A percentile compares a stretch with the other conserved stretches of the same genome.
Evolutionary conservation across 2,329 filamentous ascomycete species (phyloP).

Genomic region (Fusarium sterilihyphosum): DNA sequence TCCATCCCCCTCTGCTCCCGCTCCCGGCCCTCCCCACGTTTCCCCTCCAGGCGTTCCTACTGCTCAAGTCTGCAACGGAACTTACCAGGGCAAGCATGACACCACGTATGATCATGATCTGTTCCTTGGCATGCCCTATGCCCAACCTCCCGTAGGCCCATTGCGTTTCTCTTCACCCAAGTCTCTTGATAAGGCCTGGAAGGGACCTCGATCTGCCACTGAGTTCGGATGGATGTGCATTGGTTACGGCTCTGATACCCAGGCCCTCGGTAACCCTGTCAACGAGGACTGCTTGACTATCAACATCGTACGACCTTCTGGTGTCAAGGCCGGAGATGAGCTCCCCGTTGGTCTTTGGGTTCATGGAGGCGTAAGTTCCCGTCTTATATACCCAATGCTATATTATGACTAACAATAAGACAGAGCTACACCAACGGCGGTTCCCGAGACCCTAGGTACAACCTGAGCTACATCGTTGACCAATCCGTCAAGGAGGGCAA

Average conservation of each 20-base stretch:
- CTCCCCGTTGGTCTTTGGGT: constrained; percentile 71
- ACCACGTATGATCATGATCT: constrained; percentile 25
- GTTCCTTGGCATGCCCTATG: constrained; percentile 34
- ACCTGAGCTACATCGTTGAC: constrained; percentile 67
- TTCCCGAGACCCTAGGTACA: constrained; percentile 58
- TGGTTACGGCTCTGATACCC: constrained; percentile 57
- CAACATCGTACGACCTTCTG: constrained; percentile 40
- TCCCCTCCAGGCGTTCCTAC: neutral
- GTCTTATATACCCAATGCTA: neutral
- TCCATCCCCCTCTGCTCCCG: neutral
- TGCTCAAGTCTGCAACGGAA: constrained; percentile 21
- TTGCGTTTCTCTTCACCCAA: constrained; percentile 64
- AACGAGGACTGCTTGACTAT: constrained; percentile 42
- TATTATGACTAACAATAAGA: constrained; percentile 7
- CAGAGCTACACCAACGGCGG: constrained; percentile 42
- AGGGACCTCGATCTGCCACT: constrained; percentile 54
- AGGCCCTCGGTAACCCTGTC: constrained; percentile 29
- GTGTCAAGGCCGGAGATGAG: constrained; percentile 46
- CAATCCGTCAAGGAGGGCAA: constrained; percentile 57
- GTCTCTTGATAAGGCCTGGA: constrained; percentile 58
- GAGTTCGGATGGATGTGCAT: constrained; percentile 59
- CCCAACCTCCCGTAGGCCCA: constrained; percentile 54
- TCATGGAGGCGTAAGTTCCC: constrained; percentile 53
- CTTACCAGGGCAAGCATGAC: constrained; percentile 27
- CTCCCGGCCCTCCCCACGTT: neutral